Percentiles rank a stretch among this genome's conserved stretches.
phyloP scores from a whole-genome alignment of 1,284 basidiomycete genomes.

The Schizophyllum amplum region DNA sequence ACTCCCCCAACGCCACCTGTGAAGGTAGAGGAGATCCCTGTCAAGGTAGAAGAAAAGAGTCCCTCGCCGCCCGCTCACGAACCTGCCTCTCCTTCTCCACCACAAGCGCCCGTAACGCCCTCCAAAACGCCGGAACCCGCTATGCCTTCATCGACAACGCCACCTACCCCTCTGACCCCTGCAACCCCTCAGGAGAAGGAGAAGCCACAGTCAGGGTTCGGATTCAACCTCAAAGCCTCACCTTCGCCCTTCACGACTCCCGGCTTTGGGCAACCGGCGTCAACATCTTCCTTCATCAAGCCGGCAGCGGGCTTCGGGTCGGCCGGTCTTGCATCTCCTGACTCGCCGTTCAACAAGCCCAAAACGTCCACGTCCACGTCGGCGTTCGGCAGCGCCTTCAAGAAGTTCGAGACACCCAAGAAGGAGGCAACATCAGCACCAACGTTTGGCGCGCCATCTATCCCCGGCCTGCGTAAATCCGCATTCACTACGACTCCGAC shows the following conservation, averaged over 20 bases:
- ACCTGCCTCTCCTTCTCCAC: not conserved
- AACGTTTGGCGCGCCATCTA: slow-evolving; percentile 31
- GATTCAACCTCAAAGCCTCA: not conserved
- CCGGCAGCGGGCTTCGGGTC: slow-evolving; percentile 19
- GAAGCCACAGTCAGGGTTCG: not conserved
- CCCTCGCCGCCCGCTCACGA: not conserved
- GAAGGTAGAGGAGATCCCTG: not conserved
- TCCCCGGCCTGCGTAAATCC: slow-evolving; percentile 28
- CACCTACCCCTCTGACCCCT: not conserved
- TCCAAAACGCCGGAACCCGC: not conserved
- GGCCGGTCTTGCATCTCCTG: slow-evolving; percentile 26
- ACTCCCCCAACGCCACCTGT: not conserved
- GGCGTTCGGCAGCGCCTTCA: slow-evolving; percentile 1
- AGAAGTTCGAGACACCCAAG: slow-evolving; percentile 16
- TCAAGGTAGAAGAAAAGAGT: not conserved
- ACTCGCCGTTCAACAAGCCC: slow-evolving; percentile 47
- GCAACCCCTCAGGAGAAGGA: not conserved
- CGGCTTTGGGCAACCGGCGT: not conserved
- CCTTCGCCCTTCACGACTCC: not conserved
- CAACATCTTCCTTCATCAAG: slow-evolving; percentile 7
- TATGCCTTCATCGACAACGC: too few species aligned
- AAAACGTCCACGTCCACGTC: not conserved
- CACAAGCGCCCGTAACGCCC: not conserved
- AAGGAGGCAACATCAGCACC: slow-evolving; percentile 18
- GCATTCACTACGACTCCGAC: slow-evolving; percentile 21